Percentiles rank a stretch among this genome's conserved stretches.
These are phyloP conservation scores for Cercospora citrullina DNA, from an alignment of 2,329 filamentous ascomycete genomes.

Conservation along the genomic window DNA sequence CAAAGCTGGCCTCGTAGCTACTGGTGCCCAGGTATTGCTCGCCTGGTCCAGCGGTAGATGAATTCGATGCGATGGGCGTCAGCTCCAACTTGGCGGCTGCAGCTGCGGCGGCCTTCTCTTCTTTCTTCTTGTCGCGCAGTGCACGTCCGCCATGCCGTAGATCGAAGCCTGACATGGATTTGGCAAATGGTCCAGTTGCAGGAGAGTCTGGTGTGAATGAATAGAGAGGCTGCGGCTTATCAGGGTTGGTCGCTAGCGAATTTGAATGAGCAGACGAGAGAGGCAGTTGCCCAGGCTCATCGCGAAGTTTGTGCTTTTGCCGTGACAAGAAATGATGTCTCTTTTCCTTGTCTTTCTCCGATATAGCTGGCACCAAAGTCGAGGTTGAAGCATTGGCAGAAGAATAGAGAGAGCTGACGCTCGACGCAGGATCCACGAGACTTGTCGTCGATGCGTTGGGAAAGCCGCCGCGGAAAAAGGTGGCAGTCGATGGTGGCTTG, in stretches of 20 bases:
- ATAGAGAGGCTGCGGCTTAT: slow-evolving; percentile 73
- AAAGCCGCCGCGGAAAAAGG: slow-evolving; percentile 63
- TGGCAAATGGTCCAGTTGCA: slow-evolving; percentile 69
- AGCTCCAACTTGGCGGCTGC: slow-evolving; percentile 38
- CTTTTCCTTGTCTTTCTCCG: slow-evolving; percentile 69
- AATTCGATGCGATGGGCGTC: slow-evolving; percentile 36
- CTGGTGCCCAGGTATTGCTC: slow-evolving; percentile 33
- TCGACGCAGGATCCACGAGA: slow-evolving; percentile 60
- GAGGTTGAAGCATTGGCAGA: slow-evolving; percentile 74
- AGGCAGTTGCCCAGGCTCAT: slow-evolving; percentile 66
- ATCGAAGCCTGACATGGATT: slow-evolving; percentile 79
- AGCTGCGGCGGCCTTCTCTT: slow-evolving; percentile 51
- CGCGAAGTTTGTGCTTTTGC: slow-evolving; percentile 73
- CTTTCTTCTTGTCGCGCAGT: slow-evolving; percentile 70
- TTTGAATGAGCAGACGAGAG: slow-evolving; percentile 76
- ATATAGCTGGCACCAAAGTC: slow-evolving; percentile 65
- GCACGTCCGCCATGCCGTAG: slow-evolving; percentile 74
- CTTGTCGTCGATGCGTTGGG: slow-evolving; percentile 70
- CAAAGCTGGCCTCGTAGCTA: slow-evolving; percentile 29
- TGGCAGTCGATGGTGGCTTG: slow-evolving; percentile 48
- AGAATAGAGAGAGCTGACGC: slow-evolving; percentile 65
- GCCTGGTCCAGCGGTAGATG: slow-evolving; percentile 30
- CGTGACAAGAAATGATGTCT: slow-evolving; percentile 78
- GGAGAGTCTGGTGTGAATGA: slow-evolving; percentile 77
- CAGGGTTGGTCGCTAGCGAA: slow-evolving; percentile 72